Evolutionary conservation across 768 basidiomycete species (phyloP), one percentile per base, ranked within the genome.

Genomic region (Harrya chromipes): DNA sequence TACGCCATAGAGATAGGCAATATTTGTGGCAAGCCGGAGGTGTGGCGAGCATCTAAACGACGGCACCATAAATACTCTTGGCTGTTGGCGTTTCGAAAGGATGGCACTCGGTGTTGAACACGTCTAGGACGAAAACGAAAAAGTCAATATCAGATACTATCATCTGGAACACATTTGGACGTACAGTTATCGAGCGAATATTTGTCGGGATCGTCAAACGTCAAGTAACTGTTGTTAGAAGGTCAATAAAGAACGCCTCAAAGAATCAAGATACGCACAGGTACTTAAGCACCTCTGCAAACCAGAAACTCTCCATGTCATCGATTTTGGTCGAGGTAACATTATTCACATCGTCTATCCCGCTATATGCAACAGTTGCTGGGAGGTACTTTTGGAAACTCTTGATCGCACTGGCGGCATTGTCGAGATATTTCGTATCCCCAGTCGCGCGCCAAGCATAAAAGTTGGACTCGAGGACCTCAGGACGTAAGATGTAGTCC

Each of bases 381-480:
- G 61, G 62, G 40, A 87, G 65, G 63, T 74, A 83, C 41, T 72
- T 73, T 55, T 81, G 74, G 71, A 89, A 84, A 58, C 78, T 80
- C 33, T 69, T 49, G 14, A 85, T 67, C 12, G 84, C 85, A 27
- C 68, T 71, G 4, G 72, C 76, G 4, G 87, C 86, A 21, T 83
- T 78, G 39, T 85, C 70, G 31, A 83, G 72, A 63, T 87, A 90
- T 58, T 84, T 85, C 7, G 67, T 65, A 55, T 89, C 72, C 0
- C 87, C 88, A 4, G 85, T 87, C 14, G 74, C 78, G 29, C 88
- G 79, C 75, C 75, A 90, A 1, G 85, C 87, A 52, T 89, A 84
- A 70, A 89, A 89, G 71, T 87, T 88, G 44, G 81, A 84, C 64
- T 90, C 86, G n/a, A 89, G 76, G 17, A 89, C 86, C 66, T 89